Percentiles rank a stretch among this genome's conserved stretches.
Evolutionary conservation across 345 rosid species (phyloP).

Genomic region (Camelina sativa): DNA sequence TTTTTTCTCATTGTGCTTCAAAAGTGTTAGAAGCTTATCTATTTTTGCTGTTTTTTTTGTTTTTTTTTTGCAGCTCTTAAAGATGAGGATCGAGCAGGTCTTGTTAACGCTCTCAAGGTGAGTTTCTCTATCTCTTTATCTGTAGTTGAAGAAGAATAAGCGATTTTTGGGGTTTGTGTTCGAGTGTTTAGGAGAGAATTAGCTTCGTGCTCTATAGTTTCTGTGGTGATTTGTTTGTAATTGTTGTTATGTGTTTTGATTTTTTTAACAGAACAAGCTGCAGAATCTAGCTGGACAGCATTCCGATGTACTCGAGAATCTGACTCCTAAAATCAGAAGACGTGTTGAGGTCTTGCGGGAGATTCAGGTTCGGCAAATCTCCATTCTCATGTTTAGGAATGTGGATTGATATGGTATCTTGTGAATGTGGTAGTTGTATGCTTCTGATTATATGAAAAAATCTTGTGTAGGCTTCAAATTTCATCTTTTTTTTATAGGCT

Average conservation of each 20-base stretch:
- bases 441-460: slow-evolving; percentile 8
- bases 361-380: slow-evolving; percentile 61
- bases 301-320: slow-evolving; percentile 70
- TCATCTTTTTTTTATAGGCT: no score
- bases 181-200: no score
- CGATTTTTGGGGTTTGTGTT: slow-evolving; percentile 10
- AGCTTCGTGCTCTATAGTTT: not conserved
- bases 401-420: slow-evolving; percentile 3
- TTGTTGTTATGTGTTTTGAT: not conserved
- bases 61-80: slow-evolving; percentile 58
- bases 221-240: slow-evolving; percentile 1
- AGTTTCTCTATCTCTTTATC: slow-evolving; percentile 22
- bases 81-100: slow-evolving; percentile 75
- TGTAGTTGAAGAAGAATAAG: slow-evolving; percentile 7
- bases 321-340: slow-evolving; percentile 74
- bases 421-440: not conserved
- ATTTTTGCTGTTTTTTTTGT: not conserved
- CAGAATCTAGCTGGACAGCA: slow-evolving; percentile 82
- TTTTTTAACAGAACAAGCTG: slow-evolving; percentile 66
- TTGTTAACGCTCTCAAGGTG: slow-evolving; percentile 86
- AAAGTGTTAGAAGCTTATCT: not conserved
- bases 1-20: not conserved
- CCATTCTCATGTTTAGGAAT: not conserved
- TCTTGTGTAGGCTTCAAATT: no score
- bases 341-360: slow-evolving; percentile 91